phyloP scores from a whole-genome alignment of 176 grass and related monocot species.

The Carex pumila region DNA sequence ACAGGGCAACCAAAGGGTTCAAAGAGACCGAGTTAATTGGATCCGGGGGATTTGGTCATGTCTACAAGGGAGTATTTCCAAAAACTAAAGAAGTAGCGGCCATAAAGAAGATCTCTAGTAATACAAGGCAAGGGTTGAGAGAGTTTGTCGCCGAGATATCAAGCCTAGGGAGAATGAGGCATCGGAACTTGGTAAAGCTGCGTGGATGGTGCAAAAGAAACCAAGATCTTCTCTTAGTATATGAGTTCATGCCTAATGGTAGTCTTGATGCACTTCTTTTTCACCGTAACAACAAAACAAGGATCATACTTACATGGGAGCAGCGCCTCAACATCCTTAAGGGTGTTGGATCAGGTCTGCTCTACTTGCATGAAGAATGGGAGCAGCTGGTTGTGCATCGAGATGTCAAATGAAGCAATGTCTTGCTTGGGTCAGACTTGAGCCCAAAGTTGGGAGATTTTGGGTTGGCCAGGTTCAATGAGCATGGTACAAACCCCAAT shows the following conservation, averaged over 20 bases:
- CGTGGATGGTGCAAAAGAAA: constrained; percentile 35
- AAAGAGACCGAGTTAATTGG: constrained; percentile 31
- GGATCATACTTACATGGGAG: constrained; percentile 19
- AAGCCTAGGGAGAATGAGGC: constrained; percentile 40
- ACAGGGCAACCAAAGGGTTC: constrained; percentile 39
- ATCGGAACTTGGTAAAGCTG: constrained; percentile 43
- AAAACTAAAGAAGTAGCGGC: constrained; percentile 23
- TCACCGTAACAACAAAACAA: not conserved
- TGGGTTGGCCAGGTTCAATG: constrained; percentile 31
- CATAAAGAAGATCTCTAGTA: constrained; percentile 35
- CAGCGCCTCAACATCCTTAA: constrained; percentile 28
- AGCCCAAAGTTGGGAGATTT: constrained; percentile 34
- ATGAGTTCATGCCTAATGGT: constrained; percentile 35
- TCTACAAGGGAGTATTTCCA: constrained; percentile 30
- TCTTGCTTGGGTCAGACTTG: constrained; percentile 29
- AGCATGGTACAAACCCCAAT: constrained; percentile 31
- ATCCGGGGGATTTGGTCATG: constrained; percentile 37
- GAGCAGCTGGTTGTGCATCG: constrained; percentile 49
- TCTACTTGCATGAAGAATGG: constrained; percentile 56
- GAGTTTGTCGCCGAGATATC: constrained; percentile 48
- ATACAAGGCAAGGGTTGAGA: constrained; percentile 34
- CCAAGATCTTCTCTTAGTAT: constrained; percentile 32
- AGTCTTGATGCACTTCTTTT: constrained; percentile 37
- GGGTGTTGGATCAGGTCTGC: constrained; percentile 24
- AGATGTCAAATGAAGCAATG: constrained; percentile 52